Evolutionary conservation across 352 stramenopile genomes (phyloP).

Genomic region (Globisporangium takayamanum): DNA sequence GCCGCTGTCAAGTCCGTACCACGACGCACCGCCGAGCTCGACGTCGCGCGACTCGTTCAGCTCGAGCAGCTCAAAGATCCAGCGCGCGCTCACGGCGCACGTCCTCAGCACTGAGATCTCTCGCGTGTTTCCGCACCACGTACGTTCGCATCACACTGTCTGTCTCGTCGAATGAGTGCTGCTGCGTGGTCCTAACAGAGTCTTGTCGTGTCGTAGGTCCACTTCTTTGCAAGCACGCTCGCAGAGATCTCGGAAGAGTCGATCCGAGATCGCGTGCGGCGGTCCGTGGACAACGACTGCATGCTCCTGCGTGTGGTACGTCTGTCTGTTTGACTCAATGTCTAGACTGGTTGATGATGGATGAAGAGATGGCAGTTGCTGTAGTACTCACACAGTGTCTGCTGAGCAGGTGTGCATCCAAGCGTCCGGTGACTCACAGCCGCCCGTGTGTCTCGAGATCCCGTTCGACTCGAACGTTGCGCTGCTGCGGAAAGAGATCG

Average conservation of each 20-base stretch:
- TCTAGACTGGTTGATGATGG: not conserved
- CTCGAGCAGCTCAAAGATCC: slow-evolving; percentile 66
- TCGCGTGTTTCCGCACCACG: slow-evolving; percentile 83
- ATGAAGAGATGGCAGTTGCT: not conserved
- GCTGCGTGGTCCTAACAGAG: not conserved
- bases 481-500: slow-evolving; percentile 72
- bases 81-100: slow-evolving; percentile 72
- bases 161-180: not conserved
- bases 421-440: slow-evolving; percentile 70
- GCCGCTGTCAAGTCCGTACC: slow-evolving; percentile 29
- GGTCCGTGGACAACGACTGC: slow-evolving; percentile 81
- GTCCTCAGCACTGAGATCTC: slow-evolving; percentile 82
- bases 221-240: slow-evolving; percentile 77
- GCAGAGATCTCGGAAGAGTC: slow-evolving; percentile 81
- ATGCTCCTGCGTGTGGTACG: slow-evolving; percentile 81
- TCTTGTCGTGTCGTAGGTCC: slow-evolving; percentile 35
- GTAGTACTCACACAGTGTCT: not conserved
- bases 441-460: slow-evolving; percentile 74
- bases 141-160: slow-evolving; percentile 20
- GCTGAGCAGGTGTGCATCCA: slow-evolving; percentile 66
- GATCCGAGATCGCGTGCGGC: slow-evolving; percentile 75
- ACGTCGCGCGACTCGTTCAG: slow-evolving; percentile 32
- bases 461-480: slow-evolving; percentile 73
- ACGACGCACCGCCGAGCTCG: slow-evolving; percentile 15
- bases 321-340: not conserved